phyloP scores from a whole-genome alignment of 495 filamentous ascomycete genomes.

The Podospora australis region DNA sequence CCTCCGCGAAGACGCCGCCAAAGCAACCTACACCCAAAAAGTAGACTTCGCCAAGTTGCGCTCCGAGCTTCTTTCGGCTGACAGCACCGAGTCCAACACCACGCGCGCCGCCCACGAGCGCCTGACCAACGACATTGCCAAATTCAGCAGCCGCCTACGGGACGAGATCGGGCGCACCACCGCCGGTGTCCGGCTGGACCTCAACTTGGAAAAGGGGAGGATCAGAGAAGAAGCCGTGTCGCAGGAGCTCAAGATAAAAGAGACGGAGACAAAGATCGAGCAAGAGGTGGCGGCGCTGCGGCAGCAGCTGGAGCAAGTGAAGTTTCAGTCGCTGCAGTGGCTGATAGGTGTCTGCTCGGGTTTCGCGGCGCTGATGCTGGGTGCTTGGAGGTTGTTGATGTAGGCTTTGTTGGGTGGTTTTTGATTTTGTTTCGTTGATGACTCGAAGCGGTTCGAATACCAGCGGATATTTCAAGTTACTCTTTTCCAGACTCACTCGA shows the following conservation, averaged over 20 bases:
- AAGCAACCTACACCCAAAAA: slow-evolving; percentile 93
- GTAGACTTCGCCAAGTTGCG: slow-evolving; percentile 99
- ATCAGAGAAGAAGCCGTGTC: slow-evolving; percentile 95
- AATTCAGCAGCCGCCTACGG: slow-evolving; percentile 77
- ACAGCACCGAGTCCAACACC: slow-evolving; percentile 81
- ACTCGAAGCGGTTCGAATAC: neutral
- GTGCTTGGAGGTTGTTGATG: slow-evolving; percentile 90
- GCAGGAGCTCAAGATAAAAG: slow-evolving; percentile 97
- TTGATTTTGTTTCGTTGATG: neutral
- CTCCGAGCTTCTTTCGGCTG: slow-evolving; percentile 83
- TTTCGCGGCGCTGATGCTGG: slow-evolving; percentile 86
- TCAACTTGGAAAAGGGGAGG: slow-evolving; percentile 94
- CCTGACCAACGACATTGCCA: slow-evolving; percentile 87
- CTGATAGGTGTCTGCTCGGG: slow-evolving; percentile 93
- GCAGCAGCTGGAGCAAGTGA: slow-evolving; percentile 91
- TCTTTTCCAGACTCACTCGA: neutral
- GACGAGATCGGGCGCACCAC: slow-evolving; percentile 94
- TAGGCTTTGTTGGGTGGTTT: slow-evolving; percentile 16
- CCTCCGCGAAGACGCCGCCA: slow-evolving; percentile 81
- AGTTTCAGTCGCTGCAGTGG: slow-evolving; percentile 97
- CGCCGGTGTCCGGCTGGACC: slow-evolving; percentile 80
- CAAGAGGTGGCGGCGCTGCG: slow-evolving; percentile 89
- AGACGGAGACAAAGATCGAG: slow-evolving; percentile 97
- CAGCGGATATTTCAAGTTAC: neutral
- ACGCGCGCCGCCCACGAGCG: slow-evolving; percentile 89